A percentile compares a stretch with the other conserved stretches of the same genome.
phyloP scores from a whole-genome alignment of 495 filamentous ascomycete genomes.

The Neurospora discreta region DNA sequence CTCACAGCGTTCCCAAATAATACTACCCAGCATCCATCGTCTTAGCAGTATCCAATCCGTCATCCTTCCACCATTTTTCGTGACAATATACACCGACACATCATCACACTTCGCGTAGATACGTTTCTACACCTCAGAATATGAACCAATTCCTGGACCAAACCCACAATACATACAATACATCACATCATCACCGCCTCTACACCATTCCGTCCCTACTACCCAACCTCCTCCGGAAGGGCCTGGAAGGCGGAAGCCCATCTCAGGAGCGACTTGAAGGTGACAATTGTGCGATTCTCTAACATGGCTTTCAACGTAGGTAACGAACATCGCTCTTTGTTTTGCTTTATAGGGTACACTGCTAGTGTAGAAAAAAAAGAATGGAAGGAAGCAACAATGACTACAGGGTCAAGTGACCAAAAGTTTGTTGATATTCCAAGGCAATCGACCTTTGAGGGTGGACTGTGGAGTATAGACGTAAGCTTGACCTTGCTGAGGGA shows the following conservation, averaged over 20 bases:
- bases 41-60: neutral
- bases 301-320: neutral
- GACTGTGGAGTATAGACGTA: neutral
- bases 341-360: neutral
- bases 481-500: neutral
- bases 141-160: neutral
- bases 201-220: neutral
- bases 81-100: neutral
- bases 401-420: neutral
- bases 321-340: neutral
- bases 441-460: neutral
- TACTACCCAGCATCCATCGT: neutral
- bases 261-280: neutral
- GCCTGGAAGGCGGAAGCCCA: neutral
- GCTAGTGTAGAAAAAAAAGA: neutral
- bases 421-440: neutral
- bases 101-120: neutral
- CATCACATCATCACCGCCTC: neutral
- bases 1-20: no score
- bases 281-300: neutral
- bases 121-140: neutral
- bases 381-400: neutral
- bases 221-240: neutral
- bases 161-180: neutral
- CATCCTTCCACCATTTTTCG: neutral